Base-by-base conservation (phyloP, 2,329 filamentous ascomycete species). In the Lachnellula arida region DNA sequence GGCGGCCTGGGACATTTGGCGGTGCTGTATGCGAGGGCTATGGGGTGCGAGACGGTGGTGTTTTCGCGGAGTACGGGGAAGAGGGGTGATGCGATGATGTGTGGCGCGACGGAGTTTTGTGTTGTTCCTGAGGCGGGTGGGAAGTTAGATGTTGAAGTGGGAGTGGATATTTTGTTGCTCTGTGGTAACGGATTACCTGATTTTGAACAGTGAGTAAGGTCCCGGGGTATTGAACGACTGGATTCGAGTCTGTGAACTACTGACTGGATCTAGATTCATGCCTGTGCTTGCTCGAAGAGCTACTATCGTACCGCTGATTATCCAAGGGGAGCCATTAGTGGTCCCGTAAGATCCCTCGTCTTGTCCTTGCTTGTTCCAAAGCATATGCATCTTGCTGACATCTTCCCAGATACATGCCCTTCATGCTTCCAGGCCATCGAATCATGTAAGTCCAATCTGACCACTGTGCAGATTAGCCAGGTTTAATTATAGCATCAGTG, bases 1-100 rank as follows among this genome's bases (percentile, higher is more conserved):
- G 83, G 90, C 52, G 88, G 88, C 1, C 77, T 91, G 0, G 88
- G 88, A 3, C 88, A 91, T 68, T 70, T 91, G 34, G 87, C 86
- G 0, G 84, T 91, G 37, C 87, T 90, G 69, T 91, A 85, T 68
- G 86, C 87, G 6, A 75, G 75, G 49, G 82, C 83, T 70, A 89
- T 91, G 86, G 88, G 88, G 5, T 90, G 86, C 71, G 78, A 82
- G 56, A 81, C 88, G 4, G 81, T 82, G 3, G 88, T 86, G 0
- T 77, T 91, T 55, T 86, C 82, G 8, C 80, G 78, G 4, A 76
- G 75, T 2, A 79, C 83, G 52, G 74, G 72, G 63, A 89, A 89
- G 75, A 79, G 79, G 68, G 78, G 81, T 0, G 82, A 86, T 67
- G 81, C 82, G 0, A 68, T 77, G 68, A 72, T 73, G 56, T 72